Percentiles rank a stretch among this genome's conserved stretches.
These are phyloP conservation scores for Dioszegia hungarica DNA, from an alignment of 768 basidiomycete genomes.

Conservation along the genomic window DNA sequence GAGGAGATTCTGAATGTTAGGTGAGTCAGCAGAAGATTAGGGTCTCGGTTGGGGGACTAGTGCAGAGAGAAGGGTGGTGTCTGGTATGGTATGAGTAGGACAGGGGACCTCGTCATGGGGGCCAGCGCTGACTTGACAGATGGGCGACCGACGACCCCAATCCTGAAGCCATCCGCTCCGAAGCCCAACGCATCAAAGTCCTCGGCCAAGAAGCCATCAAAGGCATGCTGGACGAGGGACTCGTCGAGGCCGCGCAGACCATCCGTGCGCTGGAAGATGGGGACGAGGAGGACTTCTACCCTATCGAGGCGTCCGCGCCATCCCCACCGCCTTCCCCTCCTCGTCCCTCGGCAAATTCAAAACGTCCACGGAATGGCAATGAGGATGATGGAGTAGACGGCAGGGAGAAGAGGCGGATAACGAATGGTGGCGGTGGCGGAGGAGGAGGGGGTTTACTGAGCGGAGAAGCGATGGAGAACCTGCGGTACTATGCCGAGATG, in stretches of 20 bases:
- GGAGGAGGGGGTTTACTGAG: conserved; percentile 60
- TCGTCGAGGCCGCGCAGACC: conserved; percentile 81
- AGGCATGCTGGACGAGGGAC: conserved; percentile 75
- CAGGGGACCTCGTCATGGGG: not conserved
- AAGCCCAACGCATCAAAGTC: conserved; percentile 75
- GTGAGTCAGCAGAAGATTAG: conserved; percentile 27
- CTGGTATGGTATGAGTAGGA: not conserved
- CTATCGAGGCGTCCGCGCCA: conserved; percentile 43
- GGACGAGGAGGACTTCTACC: conserved; percentile 46
- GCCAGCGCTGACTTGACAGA: conserved; percentile 23
- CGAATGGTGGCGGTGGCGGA: conserved; percentile 20
- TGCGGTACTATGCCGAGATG: conserved; percentile 87
- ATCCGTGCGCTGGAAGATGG: conserved; percentile 88
- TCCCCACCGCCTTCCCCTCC: conserved; percentile 24
- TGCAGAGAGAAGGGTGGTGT: not conserved
- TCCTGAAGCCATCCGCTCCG: conserved; percentile 77
- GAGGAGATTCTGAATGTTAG: conserved; percentile 97
- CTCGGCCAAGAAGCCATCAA: conserved; percentile 79
- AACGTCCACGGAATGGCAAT: conserved; percentile 18
- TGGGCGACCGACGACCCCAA: conserved; percentile 99
- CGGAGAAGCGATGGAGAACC: conserved; percentile 77
- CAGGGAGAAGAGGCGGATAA: conserved; percentile 23
- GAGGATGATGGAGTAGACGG: conserved; percentile 44
- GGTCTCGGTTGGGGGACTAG: not conserved
- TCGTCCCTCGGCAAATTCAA: conserved; percentile 13